Evolutionary conservation across 495 filamentous ascomycete genomes (phyloP).

Genomic region (Lophiotrema nucula): DNA sequence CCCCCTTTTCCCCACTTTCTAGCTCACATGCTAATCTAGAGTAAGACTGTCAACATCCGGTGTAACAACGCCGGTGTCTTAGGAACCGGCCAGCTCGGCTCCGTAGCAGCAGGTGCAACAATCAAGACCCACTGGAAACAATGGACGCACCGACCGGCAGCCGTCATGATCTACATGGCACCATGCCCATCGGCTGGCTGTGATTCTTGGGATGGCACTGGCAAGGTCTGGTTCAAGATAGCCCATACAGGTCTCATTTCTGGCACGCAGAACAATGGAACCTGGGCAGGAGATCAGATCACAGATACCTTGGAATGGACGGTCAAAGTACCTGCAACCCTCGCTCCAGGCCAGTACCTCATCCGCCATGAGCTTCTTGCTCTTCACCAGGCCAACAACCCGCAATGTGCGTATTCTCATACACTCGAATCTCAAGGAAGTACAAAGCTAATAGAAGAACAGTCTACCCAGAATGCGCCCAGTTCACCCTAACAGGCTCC

Average conservation of each 20-base stretch:
- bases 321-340: conserved; percentile 19
- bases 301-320: conserved; percentile 27
- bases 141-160: conserved; percentile 30
- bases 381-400: conserved; percentile 31
- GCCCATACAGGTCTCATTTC: conserved; percentile 25
- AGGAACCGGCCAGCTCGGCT: conserved; percentile 22
- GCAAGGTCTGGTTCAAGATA: conserved; percentile 36
- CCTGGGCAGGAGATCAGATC: conserved; percentile 31
- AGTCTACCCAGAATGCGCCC: conserved; percentile 48
- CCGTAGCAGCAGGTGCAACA: conserved; percentile 21
- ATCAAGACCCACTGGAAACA: conserved; percentile 30
- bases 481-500: conserved; percentile 43
- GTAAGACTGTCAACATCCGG: conserved; percentile 23
- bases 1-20: no score
- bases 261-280: conserved; percentile 25
- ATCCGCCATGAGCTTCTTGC: conserved; percentile 35
- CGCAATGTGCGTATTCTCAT: conserved; percentile 12
- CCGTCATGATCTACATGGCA: conserved; percentile 35
- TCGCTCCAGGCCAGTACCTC: conserved; percentile 33
- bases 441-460: not conserved
- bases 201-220: conserved; percentile 26
- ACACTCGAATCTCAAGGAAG: not conserved
- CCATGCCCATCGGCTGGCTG: conserved; percentile 28
- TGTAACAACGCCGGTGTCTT: conserved; percentile 30
- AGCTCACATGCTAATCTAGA: not conserved